These are phyloP conservation scores for Hortaea werneckii DNA, from an alignment of 2,329 filamentous ascomycete species.

Conservation along the genomic window DNA sequence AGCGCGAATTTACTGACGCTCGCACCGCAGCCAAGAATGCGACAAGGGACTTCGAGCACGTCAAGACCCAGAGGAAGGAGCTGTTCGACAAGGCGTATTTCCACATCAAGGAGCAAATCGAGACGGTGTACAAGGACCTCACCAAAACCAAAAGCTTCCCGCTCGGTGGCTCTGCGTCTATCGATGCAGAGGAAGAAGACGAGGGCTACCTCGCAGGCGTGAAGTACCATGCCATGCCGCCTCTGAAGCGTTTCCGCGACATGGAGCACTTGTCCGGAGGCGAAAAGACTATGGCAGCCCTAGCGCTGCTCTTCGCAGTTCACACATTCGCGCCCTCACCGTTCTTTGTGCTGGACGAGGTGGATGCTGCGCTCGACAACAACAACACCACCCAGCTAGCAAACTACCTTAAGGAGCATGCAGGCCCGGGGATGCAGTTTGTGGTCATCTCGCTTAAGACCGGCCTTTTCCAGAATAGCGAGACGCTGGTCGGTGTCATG, in stretches of 20 bases:
- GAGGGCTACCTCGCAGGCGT: slow-evolving; percentile 92
- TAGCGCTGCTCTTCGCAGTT: slow-evolving; percentile 92
- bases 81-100: slow-evolving; percentile 92
- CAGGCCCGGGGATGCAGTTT: slow-evolving; percentile 95
- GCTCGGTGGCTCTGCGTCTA: slow-evolving; percentile 76
- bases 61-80: slow-evolving; percentile 75
- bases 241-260: slow-evolving; percentile 93
- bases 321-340: slow-evolving; percentile 92
- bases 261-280: slow-evolving; percentile 98
- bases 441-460: slow-evolving; percentile 97
- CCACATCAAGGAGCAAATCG: slow-evolving; percentile 92
- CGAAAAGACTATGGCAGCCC: slow-evolving; percentile 96
- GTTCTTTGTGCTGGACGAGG: slow-evolving; percentile 97
- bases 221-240: slow-evolving; percentile 98
- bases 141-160: slow-evolving; percentile 86
- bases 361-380: slow-evolving; percentile 95
- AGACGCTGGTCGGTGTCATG: slow-evolving; percentile 92
- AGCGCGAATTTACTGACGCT: slow-evolving; percentile 81
- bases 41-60: slow-evolving; percentile 70
- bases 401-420: slow-evolving; percentile 90
- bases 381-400: slow-evolving; percentile 94
- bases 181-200: slow-evolving; percentile 80
- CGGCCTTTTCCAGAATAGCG: slow-evolving; percentile 89
- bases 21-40: slow-evolving; percentile 63
- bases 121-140: slow-evolving; percentile 86